A percentile compares a stretch with the other conserved stretches of the same genome.
Evolutionary conservation across 139 green algal species (phyloP).

Genomic region (Pseudopediastrum boryanum): DNA sequence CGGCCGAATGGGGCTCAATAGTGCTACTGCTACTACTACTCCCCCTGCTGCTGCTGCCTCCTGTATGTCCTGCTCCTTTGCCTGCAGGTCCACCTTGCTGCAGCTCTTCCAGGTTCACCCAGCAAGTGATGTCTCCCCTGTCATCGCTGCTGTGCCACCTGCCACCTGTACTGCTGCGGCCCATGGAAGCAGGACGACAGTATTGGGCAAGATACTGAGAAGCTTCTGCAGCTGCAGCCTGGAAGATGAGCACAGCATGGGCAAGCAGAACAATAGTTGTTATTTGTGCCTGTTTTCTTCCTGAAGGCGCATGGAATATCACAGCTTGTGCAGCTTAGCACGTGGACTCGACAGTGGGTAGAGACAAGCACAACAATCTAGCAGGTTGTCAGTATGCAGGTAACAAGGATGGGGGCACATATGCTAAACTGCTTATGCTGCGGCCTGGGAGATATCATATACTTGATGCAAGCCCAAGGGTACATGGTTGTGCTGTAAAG

Average conservation of each 20-base stretch:
- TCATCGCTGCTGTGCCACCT: slow-evolving; percentile 9
- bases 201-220: background rate
- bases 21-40: background rate
- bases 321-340: background rate
- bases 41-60: background rate
- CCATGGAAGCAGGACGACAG: slow-evolving; percentile 25
- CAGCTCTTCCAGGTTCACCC: slow-evolving; percentile 41
- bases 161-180: slow-evolving; percentile 1
- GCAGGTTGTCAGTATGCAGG: too few relatives aligned
- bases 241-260: background rate
- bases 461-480: too few relatives aligned
- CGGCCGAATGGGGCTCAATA: too few relatives aligned
- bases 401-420: too few relatives aligned
- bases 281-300: background rate
- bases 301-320: background rate
- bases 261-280: background rate
- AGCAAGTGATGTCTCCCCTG: slow-evolving; percentile 49
- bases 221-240: background rate
- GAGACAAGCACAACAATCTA: too few relatives aligned
- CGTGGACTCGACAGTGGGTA: too few relatives aligned
- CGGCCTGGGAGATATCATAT: too few relatives aligned
- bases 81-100: slow-evolving; percentile 7
- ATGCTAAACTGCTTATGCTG: too few relatives aligned
- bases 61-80: background rate
- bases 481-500: too few relatives aligned